A percentile compares a stretch with the other conserved stretches of the same genome.
Conservation (phyloP, 257 asterid species). For the Solanum pimpinellifolium region DNA sequence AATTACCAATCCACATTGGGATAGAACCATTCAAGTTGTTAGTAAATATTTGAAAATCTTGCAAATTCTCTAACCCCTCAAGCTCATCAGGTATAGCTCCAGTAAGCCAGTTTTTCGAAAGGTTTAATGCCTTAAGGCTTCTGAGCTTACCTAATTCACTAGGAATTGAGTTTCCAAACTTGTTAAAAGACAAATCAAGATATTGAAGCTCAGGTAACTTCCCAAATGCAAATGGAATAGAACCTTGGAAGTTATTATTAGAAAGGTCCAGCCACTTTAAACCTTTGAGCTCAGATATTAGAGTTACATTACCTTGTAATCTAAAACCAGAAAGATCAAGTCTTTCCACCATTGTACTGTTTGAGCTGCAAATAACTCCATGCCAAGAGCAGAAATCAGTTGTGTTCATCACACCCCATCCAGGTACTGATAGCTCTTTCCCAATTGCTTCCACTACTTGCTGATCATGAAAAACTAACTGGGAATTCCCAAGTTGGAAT, state of each 20-base stretch:
- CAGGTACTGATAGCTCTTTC: slow-evolving; percentile 41
- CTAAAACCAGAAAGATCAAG: slow-evolving; percentile 62
- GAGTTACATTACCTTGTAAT: slow-evolving; percentile 75
- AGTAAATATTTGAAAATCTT: slow-evolving; percentile 8
- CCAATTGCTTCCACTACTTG: slow-evolving; percentile 41
- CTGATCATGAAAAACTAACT: slow-evolving; percentile 21
- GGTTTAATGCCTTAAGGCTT: slow-evolving; percentile 49
- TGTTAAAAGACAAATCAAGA: slow-evolving; percentile 88
- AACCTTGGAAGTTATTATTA: slow-evolving; percentile 57
- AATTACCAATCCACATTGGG: slow-evolving; percentile 64
- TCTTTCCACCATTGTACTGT: slow-evolving; percentile 49
- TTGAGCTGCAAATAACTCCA: slow-evolving; percentile 67
- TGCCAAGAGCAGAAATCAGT: slow-evolving; percentile 67
- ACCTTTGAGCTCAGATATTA: slow-evolving; percentile 62
- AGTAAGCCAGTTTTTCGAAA: slow-evolving; percentile 48
- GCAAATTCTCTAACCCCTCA: slow-evolving; percentile 36
- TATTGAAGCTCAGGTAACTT: slow-evolving; percentile 56
- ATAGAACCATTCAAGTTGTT: slow-evolving; percentile 54
- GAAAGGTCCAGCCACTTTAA: slow-evolving; percentile 86
- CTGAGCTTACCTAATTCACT: slow-evolving; percentile 42
- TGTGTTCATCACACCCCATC: slow-evolving; percentile 48
- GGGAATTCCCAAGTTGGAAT: not conserved
- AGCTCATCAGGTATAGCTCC: slow-evolving; percentile 70
- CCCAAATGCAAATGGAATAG: slow-evolving; percentile 54
- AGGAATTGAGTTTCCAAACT: slow-evolving; percentile 56